Conservation (phyloP, 352 stramenopile species). For the Phytopythium delawarense region DNA sequence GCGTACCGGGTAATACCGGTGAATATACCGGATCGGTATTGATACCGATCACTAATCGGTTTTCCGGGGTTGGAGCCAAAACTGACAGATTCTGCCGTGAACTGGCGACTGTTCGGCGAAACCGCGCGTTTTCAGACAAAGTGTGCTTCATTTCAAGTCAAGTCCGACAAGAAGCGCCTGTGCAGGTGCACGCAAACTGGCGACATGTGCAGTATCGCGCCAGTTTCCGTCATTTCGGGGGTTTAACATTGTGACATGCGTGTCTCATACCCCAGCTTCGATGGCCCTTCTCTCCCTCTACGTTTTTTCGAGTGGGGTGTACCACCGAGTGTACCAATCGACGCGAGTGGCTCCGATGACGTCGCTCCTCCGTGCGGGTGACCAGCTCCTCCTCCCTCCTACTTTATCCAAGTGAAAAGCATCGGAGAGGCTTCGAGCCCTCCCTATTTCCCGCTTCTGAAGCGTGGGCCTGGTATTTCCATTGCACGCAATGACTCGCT, state of each 20-base stretch:
- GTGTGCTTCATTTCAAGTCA: too few relatives aligned
- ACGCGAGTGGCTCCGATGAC: not conserved
- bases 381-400: not conserved
- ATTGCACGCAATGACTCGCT: not conserved
- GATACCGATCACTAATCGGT: not conserved
- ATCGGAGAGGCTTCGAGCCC: too few relatives aligned
- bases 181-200: too few relatives aligned
- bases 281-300: not conserved
- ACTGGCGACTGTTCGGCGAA: not conserved
- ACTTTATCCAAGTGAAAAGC: not conserved
- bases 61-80: not conserved
- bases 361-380: not conserved
- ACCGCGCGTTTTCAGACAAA: too few relatives aligned
- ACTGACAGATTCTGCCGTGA: not conserved
- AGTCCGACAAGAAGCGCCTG: too few relatives aligned
- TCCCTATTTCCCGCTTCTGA: not conserved
- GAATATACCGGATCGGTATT: not conserved
- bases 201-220: not conserved
- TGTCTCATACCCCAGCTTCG: not conserved
- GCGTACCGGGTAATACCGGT: not conserved
- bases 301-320: not conserved
- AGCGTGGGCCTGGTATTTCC: not conserved
- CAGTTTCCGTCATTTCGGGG: not conserved
- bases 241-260: not conserved
- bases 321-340: not conserved